phyloP scores from a whole-genome alignment of 345 rosid species.

The Trapa incisa region DNA sequence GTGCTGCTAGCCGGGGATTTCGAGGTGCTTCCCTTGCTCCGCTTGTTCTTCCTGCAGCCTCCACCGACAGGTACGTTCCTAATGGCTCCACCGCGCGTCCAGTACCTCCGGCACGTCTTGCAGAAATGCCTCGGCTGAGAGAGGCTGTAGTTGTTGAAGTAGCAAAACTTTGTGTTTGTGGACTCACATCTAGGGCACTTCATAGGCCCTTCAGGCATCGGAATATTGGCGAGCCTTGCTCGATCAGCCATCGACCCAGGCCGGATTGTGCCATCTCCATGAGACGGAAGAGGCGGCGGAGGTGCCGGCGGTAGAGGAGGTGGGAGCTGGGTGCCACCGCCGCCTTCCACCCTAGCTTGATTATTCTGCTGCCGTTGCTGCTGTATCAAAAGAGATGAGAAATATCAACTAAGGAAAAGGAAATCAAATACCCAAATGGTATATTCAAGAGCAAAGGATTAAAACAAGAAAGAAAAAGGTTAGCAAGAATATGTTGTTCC shows the following conservation, averaged over 20 bases:
- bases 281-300: constrained; percentile 26
- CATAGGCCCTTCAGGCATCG: constrained; percentile 61
- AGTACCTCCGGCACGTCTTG: constrained; percentile 91
- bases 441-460: constrained; percentile 37
- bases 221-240: constrained; percentile 72
- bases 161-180: constrained; percentile 86
- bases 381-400: constrained; percentile 4
- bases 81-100: constrained; percentile 92
- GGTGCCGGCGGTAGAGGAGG: constrained; percentile 37
- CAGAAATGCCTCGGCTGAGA: constrained; percentile 98
- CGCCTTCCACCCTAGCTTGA: constrained; percentile 18
- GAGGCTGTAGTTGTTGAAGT: constrained; percentile 94
- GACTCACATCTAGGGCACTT: constrained; percentile 97
- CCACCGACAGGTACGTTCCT: constrained; percentile 91
- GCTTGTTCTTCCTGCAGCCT: constrained; percentile 79
- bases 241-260: constrained; percentile 93
- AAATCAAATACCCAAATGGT: constrained; percentile 26
- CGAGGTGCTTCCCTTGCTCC: constrained; percentile 50
- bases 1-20: constrained; percentile 28
- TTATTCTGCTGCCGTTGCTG: constrained; percentile 17
- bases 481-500: constrained; percentile 17
- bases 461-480: constrained; percentile 17
- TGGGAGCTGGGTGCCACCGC: constrained; percentile 19
- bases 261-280: constrained; percentile 55
- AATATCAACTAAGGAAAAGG: constrained; percentile 12